These are phyloP conservation scores for Harringtonia aguacate DNA, from an alignment of 2,329 filamentous ascomycete genomes.

Conservation along the genomic window DNA sequence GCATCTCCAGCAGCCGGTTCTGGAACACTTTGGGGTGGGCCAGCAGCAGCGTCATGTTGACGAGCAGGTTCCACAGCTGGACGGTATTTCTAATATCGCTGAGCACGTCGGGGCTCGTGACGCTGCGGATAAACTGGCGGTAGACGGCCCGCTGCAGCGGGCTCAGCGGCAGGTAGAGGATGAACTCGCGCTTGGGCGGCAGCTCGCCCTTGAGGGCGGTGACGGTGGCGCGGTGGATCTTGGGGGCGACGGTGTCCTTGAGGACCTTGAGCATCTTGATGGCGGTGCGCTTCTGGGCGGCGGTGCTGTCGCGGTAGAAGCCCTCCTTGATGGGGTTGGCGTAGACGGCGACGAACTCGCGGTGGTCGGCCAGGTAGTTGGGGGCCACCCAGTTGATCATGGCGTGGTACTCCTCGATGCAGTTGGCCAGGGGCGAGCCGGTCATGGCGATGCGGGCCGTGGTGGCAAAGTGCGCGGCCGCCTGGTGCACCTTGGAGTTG, in stretches of 20 bases:
- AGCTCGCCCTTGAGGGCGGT: constrained; percentile 52
- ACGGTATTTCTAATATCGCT: constrained; percentile 8
- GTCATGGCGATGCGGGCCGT: constrained; percentile 71
- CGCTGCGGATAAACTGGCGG: constrained; percentile 26
- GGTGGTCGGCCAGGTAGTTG: constrained; percentile 57
- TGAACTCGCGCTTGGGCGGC: constrained; percentile 69
- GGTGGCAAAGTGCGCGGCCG: constrained; percentile 51
- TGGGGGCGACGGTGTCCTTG: constrained; percentile 62
- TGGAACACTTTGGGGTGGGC: constrained; percentile 41
- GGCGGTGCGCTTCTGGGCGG: constrained; percentile 43
- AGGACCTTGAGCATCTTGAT: constrained; percentile 60
- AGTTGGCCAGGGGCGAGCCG: constrained; percentile 77
- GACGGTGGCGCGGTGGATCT: constrained; percentile 67
- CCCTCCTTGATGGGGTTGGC: constrained; percentile 63
- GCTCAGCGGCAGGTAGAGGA: constrained; percentile 64
- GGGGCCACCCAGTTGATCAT: constrained; percentile 84
- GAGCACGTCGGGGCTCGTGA: constrained; percentile 1
- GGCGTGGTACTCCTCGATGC: constrained; percentile 72
- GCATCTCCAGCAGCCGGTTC: constrained; percentile 19
- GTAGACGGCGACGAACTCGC: constrained; percentile 62
- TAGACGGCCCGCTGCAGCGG: constrained; percentile 55
- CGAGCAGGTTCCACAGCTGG: constrained; percentile 25
- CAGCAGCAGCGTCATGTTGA: constrained; percentile 35
- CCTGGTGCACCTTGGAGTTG: constrained; percentile 36
- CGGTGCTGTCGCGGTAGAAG: constrained; percentile 52